Base-by-base conservation (phyloP, 202 grass and related monocot species). In the Alloteropsis angusta region DNA sequence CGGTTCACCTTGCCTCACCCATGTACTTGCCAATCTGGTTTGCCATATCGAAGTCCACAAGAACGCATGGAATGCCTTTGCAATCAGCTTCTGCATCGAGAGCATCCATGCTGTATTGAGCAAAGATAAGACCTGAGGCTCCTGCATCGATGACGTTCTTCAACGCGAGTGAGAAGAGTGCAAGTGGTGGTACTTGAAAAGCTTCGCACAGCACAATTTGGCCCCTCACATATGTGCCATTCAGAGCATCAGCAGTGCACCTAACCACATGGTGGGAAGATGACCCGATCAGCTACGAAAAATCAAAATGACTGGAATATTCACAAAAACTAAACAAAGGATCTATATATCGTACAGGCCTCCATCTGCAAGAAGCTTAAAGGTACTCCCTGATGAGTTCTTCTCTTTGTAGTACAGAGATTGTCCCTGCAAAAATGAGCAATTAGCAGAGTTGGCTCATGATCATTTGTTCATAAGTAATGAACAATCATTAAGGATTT, bases 351-450 rank as follows among this genome's bases (percentile, higher is more conserved):
- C 74, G 0, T 75, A 83, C 80, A 0, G 2, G 71, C 2, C 14
- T 47, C 28, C n/a, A 18, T 0, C 0, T 6, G 2, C 30, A 12
- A 77, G 72, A 19, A 0, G 1, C 3, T 0, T 39, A 32, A 69
- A 84, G 5, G 15, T 61, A 53, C 72, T 77, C 0, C 0, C 4
- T 0, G 60, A 15, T 5, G 81, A 83, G 13, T 75, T 83, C 2
- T 57, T 58, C 26, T 0, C 14, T 19, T 37, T 4, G 61, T 47
- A 58, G 19, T 83, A 59, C 4, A 83, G 5, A 1, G 80, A 83
- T 30, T 83, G 80, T 26, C 80, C 71, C 80, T 83, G 71, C 2
- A 83, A 66, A 83, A 46, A 36, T 5, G 1, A 2, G 5, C 7
- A 46, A 36, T 5, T 0, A 2, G 5, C 7, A 82, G 21, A 72